phyloP scores from a whole-genome alignment of 306 rosid genomes.

The Pueraria montana region DNA sequence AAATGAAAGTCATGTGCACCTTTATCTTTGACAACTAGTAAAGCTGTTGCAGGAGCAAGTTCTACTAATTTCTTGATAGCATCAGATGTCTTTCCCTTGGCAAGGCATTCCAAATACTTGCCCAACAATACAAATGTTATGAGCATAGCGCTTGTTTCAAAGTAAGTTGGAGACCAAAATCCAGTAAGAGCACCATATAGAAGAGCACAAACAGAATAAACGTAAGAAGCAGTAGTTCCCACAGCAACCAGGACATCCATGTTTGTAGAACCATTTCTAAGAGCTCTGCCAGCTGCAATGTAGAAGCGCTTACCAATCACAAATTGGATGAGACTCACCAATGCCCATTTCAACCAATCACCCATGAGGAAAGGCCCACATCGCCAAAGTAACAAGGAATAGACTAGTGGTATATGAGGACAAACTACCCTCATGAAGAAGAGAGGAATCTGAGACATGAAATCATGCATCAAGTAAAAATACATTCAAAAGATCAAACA shows the following conservation, averaged over 20 bases:
- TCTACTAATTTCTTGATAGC: slow-evolving; percentile 98
- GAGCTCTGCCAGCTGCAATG: slow-evolving; percentile 93
- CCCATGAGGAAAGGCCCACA: slow-evolving; percentile 94
- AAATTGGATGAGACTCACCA: slow-evolving; percentile 93
- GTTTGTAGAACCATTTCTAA: slow-evolving; percentile 95
- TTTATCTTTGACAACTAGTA: slow-evolving; percentile 79
- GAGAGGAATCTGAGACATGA: slow-evolving; percentile 76
- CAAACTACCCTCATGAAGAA: slow-evolving; percentile 85
- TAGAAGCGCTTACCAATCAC: slow-evolving; percentile 94
- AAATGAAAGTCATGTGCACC: slow-evolving; percentile 59
- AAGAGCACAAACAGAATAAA: slow-evolving; percentile 95
- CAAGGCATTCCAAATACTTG: slow-evolving; percentile 96
- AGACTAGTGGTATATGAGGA: slow-evolving; percentile 85
- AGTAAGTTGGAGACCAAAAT: slow-evolving; percentile 95
- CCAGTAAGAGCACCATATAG: slow-evolving; percentile 95
- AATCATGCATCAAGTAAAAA: slow-evolving; percentile 47
- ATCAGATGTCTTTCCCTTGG: slow-evolving; percentile 99
- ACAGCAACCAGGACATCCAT: slow-evolving; percentile 98
- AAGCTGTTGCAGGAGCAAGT: slow-evolving; percentile 91
- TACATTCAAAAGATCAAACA: slow-evolving; percentile 36
- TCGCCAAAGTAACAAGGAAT: slow-evolving; percentile 79
- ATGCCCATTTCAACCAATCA: slow-evolving; percentile 98
- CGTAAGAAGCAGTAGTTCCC: slow-evolving; percentile 98
- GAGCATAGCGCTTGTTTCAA: slow-evolving; percentile 99
- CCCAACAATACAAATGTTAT: slow-evolving; percentile 98